These are phyloP conservation scores for Globisporangium polare DNA, from an alignment of 352 stramenopile species.

Conservation along the genomic window DNA sequence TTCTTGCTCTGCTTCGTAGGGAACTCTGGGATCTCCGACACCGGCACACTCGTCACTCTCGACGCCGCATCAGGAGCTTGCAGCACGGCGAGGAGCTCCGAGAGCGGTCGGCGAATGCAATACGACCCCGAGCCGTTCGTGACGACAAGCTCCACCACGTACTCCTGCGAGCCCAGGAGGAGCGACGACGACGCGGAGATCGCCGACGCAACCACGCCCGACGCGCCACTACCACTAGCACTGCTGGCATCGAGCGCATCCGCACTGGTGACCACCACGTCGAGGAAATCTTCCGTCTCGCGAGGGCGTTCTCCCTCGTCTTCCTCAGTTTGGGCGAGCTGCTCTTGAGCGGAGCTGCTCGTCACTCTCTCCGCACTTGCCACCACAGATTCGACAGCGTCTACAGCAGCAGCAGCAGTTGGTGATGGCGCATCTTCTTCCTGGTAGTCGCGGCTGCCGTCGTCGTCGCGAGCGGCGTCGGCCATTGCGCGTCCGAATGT, in stretches of 20 bases:
- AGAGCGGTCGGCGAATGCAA: constrained; percentile 43
- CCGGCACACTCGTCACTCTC: not conserved
- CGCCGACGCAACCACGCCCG: constrained; percentile 36
- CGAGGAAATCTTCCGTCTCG: constrained; percentile 30
- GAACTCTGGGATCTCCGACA: constrained; percentile 32
- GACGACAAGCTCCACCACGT: constrained; percentile 61
- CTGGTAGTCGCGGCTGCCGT: not conserved
- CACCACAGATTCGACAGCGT: not conserved
- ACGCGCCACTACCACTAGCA: constrained; percentile 10
- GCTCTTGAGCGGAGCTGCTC: not conserved
- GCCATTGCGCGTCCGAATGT: not conserved
- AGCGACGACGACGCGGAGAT: constrained; percentile 28
- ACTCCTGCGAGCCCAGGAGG: constrained; percentile 19
- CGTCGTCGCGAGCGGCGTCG: not conserved
- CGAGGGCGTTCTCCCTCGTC: constrained; percentile 17
- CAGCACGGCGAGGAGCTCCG: constrained; percentile 37
- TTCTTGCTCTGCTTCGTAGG: constrained; percentile 40
- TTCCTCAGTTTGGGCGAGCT: not conserved
- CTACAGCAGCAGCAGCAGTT: not conserved
- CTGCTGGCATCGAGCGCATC: constrained; percentile 21
- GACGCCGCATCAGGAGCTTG: not conserved
- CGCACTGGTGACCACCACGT: constrained; percentile 68
- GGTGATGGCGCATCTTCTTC: not conserved
- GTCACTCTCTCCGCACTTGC: not conserved
- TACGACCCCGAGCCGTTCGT: constrained; percentile 48